phyloP scores from a whole-genome alignment of 225 moss, liverwort and hornwort genomes.

The Antitrichia curtipendula region DNA sequence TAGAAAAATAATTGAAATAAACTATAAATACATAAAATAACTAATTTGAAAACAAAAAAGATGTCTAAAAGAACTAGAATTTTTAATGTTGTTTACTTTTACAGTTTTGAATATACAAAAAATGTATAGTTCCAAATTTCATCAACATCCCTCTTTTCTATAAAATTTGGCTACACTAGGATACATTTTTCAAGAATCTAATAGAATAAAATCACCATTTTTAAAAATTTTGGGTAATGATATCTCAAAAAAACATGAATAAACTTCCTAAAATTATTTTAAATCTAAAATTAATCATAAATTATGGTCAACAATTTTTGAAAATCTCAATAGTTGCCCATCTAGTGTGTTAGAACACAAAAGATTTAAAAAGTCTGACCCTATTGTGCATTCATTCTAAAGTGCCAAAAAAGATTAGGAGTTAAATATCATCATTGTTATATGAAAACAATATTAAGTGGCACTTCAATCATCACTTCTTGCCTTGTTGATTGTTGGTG shows the following conservation, averaged over 20 bases:
- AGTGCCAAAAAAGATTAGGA: not conserved
- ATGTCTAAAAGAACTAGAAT: not conserved
- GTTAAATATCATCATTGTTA: not conserved
- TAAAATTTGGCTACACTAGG: not conserved
- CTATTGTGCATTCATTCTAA: not conserved
- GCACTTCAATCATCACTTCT: not conserved
- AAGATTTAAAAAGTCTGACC: rapidly evolving
- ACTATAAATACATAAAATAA: not conserved
- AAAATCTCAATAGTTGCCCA: not conserved
- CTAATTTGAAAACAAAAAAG: not conserved
- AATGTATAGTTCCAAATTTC: not conserved
- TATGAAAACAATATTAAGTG: not conserved
- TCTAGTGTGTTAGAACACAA: not conserved
- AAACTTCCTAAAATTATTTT: not conserved
- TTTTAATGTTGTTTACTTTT: not conserved
- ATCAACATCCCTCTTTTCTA: not conserved
- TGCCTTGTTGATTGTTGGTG: not conserved
- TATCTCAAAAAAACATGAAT: not conserved
- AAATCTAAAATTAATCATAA: not conserved
- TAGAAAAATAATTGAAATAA: not conserved
- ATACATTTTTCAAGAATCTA: not conserved
- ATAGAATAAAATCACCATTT: not conserved
- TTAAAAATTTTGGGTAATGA: not conserved
- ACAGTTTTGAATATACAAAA: not conserved
- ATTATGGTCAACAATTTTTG: not conserved